Base-by-base conservation (phyloP, 441 rosid species). In the Erodium trifolium region DNA sequence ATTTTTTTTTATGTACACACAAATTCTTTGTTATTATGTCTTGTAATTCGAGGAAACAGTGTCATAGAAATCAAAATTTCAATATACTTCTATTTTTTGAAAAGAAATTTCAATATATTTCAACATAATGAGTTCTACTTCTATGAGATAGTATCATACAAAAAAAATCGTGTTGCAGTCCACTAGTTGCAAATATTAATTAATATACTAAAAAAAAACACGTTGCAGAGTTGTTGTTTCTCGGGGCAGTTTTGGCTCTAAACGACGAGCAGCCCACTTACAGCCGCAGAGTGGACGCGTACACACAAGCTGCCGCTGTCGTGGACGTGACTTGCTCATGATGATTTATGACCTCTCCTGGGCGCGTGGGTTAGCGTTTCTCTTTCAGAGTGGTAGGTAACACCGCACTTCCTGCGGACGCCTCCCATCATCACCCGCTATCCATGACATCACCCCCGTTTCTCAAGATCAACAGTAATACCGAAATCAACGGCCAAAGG, bases 331-430 rank as follows among this genome's bases (percentile, higher is more conserved):
- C 57, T n/a, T 5, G 2, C 57, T 14, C 57, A 49, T 13, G 0
- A 23, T 23, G 27, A 23, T 0, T 23, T 49, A 49, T 6, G 10
- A 8, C 47, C 10, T 0, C 47, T 41, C 7, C 7, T 5, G 5
- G 16, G 57, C 57, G 57, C 57, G 57, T 49, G 57, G 17, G 57
- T 41, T 49, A 49, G 57, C 57, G 57, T 49, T 49, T 49, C 57
- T 49, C 57, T n/a, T 12, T 49, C 57, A 49, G 57, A 14, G 57
- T n/a, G 57, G 57, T 49, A 49, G 57, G 57, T 49, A 49, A 14
- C 16, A 49, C 57, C 57, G 57, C 57, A 49, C 57, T 49, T 13
- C 57, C 57, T 12, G 47, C 47, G 57, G 16, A n/a, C 57, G 57
- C 57, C 14, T 13, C 57, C 5, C 57, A n/a, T 49, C 57, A 49